phyloP scores from a whole-genome alignment of 78 protist species.

The Dictyostelium capitatum region DNA sequence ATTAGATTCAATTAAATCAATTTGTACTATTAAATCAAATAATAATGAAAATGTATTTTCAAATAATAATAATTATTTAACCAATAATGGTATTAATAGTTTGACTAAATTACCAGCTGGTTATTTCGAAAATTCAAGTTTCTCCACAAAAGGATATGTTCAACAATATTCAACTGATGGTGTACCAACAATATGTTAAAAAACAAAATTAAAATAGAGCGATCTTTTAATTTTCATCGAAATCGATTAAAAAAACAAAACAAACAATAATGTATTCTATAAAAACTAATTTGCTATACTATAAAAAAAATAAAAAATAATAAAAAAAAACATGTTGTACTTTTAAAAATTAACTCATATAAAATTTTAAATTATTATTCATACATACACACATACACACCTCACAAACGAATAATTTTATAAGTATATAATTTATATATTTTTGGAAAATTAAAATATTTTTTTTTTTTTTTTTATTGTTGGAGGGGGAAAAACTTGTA shows the following conservation, averaged over 20 bases:
- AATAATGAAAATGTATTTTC: background rate
- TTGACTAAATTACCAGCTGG: conserved; percentile 12
- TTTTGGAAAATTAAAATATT: background rate
- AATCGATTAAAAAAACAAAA: background rate
- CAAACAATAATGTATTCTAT: background rate
- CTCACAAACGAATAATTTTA: too few relatives aligned
- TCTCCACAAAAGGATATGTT: conserved; percentile 5
- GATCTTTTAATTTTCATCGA: background rate
- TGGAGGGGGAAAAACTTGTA: background rate
- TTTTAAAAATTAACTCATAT: background rate
- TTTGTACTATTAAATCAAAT: background rate
- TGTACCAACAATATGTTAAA: background rate
- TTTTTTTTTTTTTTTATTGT: background rate
- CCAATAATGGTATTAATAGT: background rate
- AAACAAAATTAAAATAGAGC: background rate
- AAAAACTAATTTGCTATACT: background rate
- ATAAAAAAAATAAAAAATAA: background rate
- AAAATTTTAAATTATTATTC: too few relatives aligned
- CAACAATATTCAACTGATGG: conserved; percentile 8
- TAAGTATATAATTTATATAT: too few relatives aligned
- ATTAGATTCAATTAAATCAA: conserved; percentile 5
- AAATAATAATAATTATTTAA: background rate
- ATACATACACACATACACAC: too few relatives aligned
- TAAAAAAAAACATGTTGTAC: background rate
- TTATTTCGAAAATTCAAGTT: conserved; percentile 7